Evolutionary conservation across 192 early-diverging fungal species (phyloP).

Genomic region (Coemansia sp.): DNA sequence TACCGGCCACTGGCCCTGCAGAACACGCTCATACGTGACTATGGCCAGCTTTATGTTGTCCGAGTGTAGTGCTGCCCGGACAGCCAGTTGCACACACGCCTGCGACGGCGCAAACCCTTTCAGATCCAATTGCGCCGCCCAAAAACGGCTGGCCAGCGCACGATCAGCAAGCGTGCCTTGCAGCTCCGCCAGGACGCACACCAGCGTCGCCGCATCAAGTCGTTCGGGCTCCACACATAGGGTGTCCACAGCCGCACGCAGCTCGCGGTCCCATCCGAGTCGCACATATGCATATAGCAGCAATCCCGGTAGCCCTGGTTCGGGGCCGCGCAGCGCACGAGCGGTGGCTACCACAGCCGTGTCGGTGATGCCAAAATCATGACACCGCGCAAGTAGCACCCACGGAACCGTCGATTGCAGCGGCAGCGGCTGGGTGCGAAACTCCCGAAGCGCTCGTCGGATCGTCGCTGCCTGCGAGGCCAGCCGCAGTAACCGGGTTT

Average conservation of each 20-base stretch:
- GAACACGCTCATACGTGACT: slow-evolving; percentile 21
- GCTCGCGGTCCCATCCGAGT: slow-evolving; percentile 16
- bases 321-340: slow-evolving; percentile 8
- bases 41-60: slow-evolving; percentile 19
- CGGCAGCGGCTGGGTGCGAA: too few species aligned
- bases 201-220: slow-evolving; percentile 15
- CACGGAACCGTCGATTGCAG: slow-evolving; percentile 34
- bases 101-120: slow-evolving; percentile 29
- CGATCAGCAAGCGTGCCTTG: slow-evolving; percentile 24
- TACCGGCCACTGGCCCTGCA: slow-evolving; percentile 22
- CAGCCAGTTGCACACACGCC: slow-evolving; percentile 31
- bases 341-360: slow-evolving; percentile 13
- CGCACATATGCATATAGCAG: slow-evolving; percentile 25
- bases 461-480: slow-evolving; percentile 17
- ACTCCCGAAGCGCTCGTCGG: slow-evolving; percentile 7
- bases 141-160: slow-evolving; percentile 31
- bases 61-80: slow-evolving; percentile 28
- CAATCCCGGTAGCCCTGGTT: slow-evolving; percentile 19
- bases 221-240: slow-evolving; percentile 8
- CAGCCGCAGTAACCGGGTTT: not conserved
- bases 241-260: slow-evolving; percentile 15
- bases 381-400: slow-evolving; percentile 36
- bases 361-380: slow-evolving; percentile 24
- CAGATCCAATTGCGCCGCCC: slow-evolving; percentile 11
- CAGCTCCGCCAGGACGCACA: slow-evolving; percentile 15